Conservation (phyloP, 202 grass and related monocot genomes). For the Bolboschoenoplectus hybrid region DNA sequence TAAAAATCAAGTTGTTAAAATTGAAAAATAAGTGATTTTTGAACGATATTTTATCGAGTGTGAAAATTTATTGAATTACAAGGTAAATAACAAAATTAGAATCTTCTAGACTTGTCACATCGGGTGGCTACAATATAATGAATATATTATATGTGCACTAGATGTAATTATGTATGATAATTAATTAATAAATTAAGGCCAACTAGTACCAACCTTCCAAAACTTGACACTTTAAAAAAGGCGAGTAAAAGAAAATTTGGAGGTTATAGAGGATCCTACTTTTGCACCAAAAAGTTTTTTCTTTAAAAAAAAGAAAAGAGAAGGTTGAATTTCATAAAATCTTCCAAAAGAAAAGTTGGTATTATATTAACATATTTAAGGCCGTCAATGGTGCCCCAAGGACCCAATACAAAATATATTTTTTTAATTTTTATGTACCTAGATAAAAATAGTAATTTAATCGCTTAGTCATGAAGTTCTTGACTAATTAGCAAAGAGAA, state of each 20-base stretch:
- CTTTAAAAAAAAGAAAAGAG: background rate
- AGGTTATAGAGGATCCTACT: background rate
- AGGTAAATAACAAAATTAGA: background rate
- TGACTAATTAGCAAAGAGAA: background rate
- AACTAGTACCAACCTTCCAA: background rate
- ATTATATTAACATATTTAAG: background rate
- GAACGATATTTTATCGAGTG: background rate
- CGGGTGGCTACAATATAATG: background rate
- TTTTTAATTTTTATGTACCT: background rate
- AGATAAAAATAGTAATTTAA: background rate
- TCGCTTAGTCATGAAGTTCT: background rate
- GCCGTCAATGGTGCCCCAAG: background rate
- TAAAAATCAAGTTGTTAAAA: no score
- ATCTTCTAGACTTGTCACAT: background rate
- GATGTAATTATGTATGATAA: background rate
- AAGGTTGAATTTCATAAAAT: background rate
- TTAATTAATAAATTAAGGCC: background rate
- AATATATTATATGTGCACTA: conserved; percentile 17
- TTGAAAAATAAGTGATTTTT: background rate
- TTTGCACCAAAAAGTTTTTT: conserved; percentile 5
- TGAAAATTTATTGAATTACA: background rate
- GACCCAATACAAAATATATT: background rate
- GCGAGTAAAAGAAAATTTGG: background rate
- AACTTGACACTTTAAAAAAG: conserved; percentile 15
- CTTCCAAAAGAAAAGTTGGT: conserved; percentile 1